A percentile compares a stretch with the other conserved stretches of the same genome.
Conservation (phyloP, 495 filamentous ascomycete genomes). For the Aspergillus mulundensis region DNA sequence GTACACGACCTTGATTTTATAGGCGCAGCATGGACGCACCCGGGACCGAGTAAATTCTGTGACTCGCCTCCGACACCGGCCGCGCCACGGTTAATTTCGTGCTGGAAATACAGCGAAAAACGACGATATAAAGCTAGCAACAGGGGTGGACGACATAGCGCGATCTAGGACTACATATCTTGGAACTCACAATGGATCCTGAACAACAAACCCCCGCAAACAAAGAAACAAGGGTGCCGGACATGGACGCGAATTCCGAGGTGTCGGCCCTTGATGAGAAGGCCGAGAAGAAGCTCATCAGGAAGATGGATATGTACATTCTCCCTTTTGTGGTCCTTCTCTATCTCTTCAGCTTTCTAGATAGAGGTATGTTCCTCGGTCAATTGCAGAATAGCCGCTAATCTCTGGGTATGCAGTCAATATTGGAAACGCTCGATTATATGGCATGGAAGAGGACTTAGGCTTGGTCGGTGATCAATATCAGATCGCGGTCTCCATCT, state of each 20-base stretch:
- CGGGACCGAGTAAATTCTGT: neutral
- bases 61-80: slow-evolving; percentile 1
- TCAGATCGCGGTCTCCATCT: slow-evolving; percentile 63
- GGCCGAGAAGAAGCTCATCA: slow-evolving; percentile 42
- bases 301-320: slow-evolving; percentile 57
- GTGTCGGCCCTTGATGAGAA: slow-evolving; percentile 33
- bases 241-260: slow-evolving; percentile 12
- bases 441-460: slow-evolving; percentile 64
- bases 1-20: neutral
- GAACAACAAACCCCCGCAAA: slow-evolving; percentile 8
- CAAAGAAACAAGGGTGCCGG: neutral
- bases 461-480: slow-evolving; percentile 59
- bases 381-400: neutral
- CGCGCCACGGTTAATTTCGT: neutral
- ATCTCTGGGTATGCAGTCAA: slow-evolving; percentile 50
- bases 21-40: neutral
- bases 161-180: slow-evolving; percentile 1
- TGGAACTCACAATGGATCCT: slow-evolving; percentile 14
- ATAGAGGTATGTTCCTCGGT: slow-evolving; percentile 41
- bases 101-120: neutral
- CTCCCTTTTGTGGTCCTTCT: slow-evolving; percentile 58
- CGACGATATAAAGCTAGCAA: neutral
- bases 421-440: slow-evolving; percentile 73
- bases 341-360: slow-evolving; percentile 65
- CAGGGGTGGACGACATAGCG: neutral